Evolutionary conservation across 768 basidiomycete species (phyloP), one percentile per base, ranked within the genome.

Genomic region (Neoboletus subvelutipes): DNA sequence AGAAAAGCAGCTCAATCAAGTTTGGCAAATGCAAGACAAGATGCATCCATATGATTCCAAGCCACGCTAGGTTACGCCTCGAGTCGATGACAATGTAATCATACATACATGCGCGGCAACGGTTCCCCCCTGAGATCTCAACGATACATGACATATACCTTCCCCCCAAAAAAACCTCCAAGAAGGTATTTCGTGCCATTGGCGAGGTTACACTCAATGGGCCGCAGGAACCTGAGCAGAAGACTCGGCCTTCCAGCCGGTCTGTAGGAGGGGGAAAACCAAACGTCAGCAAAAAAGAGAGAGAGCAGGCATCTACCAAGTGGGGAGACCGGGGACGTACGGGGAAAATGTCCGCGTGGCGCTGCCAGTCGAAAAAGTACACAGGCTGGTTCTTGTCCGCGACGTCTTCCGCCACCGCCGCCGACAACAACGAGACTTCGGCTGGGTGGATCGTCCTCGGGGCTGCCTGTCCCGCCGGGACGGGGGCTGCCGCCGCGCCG

Each of bases 351-450:
- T 45, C 43, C 13, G 34, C 31, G 29, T 69, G 67, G 33, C 49
- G 55, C 56, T 58, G 57, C 62, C 64, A 69, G 41, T 69, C 69
- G 20, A 59, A 60, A 43, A 68, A 56, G 50, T 64, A 54, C 3
- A 59, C 57, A 3, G 68, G 68, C 31, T 53, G 51, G 34, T 48
- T 52, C 22, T 52, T 22, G 47, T 71, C 56, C 13, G 50, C 33
- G 40, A 22, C 40, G 20, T 63, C 43, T 26, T 64, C 58, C 13
- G 67, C 68, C 37, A 68, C 67, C 5, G 65, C 68, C 7, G 57
- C 29, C 3, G 69, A 67, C 40, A 64, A 29, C 45, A 69, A 37
- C 22, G 62, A 36, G 11, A 70, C 51, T 10, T 69, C 69, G 1
- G 51, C 52, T 1, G 68, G 68, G 9, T 61, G 55, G 26, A 70